Conservation (phyloP, 2,329 filamentous ascomycete genomes). For the Leptographium radiaticola region DNA sequence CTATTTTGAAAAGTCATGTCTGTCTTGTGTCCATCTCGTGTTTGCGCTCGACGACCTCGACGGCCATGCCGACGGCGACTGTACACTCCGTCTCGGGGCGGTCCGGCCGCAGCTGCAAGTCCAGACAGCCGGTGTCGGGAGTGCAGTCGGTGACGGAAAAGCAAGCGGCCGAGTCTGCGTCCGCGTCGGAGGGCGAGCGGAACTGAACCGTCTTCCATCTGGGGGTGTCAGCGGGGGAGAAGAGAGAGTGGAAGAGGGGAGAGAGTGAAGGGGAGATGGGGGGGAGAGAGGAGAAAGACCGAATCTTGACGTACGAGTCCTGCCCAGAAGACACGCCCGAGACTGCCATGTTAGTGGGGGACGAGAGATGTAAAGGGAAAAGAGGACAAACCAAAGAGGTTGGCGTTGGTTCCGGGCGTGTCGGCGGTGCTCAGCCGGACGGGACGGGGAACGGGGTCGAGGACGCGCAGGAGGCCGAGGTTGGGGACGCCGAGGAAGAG, state of each 20-base stretch:
- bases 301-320: not conserved
- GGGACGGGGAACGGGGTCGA: constrained; percentile 35
- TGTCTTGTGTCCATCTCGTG: no score
- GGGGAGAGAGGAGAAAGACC: not conserved
- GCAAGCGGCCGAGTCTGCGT: not conserved
- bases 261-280: no score
- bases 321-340: not conserved
- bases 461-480: constrained; percentile 50
- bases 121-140: constrained; percentile 27
- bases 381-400: constrained; percentile 3
- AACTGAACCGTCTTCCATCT: constrained; percentile 51
- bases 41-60: constrained; percentile 34
- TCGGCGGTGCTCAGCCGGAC: not conserved
- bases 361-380: not conserved
- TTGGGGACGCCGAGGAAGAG: constrained; percentile 55
- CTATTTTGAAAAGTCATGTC: no score
- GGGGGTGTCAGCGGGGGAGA: not conserved
- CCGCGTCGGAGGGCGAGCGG: constrained; percentile 30
- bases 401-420: constrained; percentile 21
- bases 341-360: not conserved
- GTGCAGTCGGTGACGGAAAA: not conserved
- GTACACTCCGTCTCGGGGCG: constrained; percentile 24
- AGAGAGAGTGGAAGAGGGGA: not conserved
- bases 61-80: constrained; percentile 42
- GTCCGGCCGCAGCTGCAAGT: constrained; percentile 42